A percentile compares a stretch with the other conserved stretches of the same genome.
Conservation (phyloP, 306 rosid genomes). For the Benincasa hispida region DNA sequence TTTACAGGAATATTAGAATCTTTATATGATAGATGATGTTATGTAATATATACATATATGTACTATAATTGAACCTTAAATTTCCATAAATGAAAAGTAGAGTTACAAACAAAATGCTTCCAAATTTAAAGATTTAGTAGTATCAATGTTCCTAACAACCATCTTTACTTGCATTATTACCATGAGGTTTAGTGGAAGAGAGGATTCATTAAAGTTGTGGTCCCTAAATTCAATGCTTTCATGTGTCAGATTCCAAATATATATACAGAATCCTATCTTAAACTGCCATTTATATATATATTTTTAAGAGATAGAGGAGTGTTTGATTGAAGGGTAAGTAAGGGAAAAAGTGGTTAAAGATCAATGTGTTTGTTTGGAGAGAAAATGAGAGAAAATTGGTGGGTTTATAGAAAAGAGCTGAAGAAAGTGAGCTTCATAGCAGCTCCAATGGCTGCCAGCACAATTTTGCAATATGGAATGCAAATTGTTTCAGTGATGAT, state of each 20-base stretch:
- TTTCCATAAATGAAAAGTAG: background rate
- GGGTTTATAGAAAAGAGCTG: background rate
- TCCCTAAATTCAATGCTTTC: background rate
- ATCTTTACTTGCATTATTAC: background rate
- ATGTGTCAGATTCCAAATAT: background rate
- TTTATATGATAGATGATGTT: too few relatives aligned
- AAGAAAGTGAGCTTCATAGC: constrained; percentile 12
- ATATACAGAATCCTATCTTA: background rate
- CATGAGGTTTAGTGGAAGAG: background rate
- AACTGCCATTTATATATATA: background rate
- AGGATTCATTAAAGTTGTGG: background rate
- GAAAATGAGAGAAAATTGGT: constrained; percentile 7
- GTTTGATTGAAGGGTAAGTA: background rate
- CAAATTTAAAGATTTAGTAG: background rate
- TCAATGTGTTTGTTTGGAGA: background rate
- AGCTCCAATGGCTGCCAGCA: constrained; percentile 12
- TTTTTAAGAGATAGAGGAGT: background rate
- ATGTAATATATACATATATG: too few relatives aligned
- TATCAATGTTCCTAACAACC: background rate
- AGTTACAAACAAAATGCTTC: background rate
- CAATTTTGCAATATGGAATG: constrained; percentile 1
- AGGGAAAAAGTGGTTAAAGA: background rate
- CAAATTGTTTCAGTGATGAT: constrained; percentile 8
- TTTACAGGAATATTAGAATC: too few relatives aligned
- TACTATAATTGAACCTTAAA: too few relatives aligned